Conservation (phyloP, 139 green algal genomes). For the Picochlorum sp. region DNA sequence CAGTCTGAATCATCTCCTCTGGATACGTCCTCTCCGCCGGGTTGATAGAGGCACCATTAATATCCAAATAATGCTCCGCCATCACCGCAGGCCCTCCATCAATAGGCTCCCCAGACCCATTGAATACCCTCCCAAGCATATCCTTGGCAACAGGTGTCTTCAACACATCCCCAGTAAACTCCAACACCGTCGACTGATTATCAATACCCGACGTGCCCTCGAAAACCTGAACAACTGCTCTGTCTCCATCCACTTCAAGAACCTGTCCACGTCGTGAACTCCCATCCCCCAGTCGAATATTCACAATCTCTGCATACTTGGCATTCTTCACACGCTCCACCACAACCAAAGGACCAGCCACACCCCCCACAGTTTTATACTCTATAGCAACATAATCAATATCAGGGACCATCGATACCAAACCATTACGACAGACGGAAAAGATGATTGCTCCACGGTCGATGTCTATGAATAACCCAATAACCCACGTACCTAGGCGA, state of each 20-base stretch:
- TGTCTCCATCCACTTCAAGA: conserved; percentile 94
- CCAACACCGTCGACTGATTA: conserved; percentile 83
- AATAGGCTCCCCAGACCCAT: conserved; percentile 96
- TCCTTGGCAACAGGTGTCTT: conserved; percentile 90
- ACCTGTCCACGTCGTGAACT: conserved; percentile 84
- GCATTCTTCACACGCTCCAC: conserved; percentile 91
- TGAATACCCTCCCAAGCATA: conserved; percentile 98
- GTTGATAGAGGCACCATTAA: conserved; percentile 95
- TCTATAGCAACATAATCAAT: conserved; percentile 51
- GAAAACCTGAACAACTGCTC: conserved; percentile 95
- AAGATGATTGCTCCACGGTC: too few relatives aligned
- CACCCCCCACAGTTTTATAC: conserved; percentile 91
- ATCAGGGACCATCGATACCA: not conserved
- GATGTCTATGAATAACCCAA: too few relatives aligned
- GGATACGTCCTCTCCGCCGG: conserved; percentile 98
- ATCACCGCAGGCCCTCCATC: conserved; percentile 92
- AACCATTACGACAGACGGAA: conserved; percentile 1
- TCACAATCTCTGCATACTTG: conserved; percentile 97
- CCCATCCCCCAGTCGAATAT: conserved; percentile 89
- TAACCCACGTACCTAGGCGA: too few relatives aligned
- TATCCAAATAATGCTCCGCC: conserved; percentile 92
- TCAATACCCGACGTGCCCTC: conserved; percentile 97
- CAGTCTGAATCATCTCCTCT: conserved; percentile 99
- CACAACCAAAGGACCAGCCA: conserved; percentile 92
- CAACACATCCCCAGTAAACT: conserved; percentile 98